phyloP scores from a whole-genome alignment of 805 yeast species.

The Nakazawaea holstii region DNA sequence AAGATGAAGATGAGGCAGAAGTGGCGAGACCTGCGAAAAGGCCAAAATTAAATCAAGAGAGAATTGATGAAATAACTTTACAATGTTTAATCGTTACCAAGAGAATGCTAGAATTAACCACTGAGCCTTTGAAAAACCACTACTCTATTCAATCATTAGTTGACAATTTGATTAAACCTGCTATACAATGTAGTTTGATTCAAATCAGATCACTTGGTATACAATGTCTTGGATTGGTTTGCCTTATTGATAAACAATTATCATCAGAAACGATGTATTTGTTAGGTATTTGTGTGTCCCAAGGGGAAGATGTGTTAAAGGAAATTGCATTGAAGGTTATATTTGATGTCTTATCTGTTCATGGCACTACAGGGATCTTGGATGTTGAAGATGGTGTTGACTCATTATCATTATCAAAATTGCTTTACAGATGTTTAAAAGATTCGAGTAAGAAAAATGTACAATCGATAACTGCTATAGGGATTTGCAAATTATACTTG shows the following conservation, averaged over 20 bases:
- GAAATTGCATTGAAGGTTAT: conserved; percentile 62
- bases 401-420: conserved; percentile 57
- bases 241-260: conserved; percentile 60
- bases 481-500: conserved; percentile 74
- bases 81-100: conserved; percentile 68
- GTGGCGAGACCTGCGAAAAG: conserved; percentile 26
- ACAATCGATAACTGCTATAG: conserved; percentile 81
- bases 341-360: conserved; percentile 72
- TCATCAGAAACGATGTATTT: conserved; percentile 62
- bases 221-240: conserved; percentile 72
- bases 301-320: conserved; percentile 59
- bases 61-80: conserved; percentile 42
- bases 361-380: conserved; percentile 59
- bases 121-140: conserved; percentile 60
- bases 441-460: conserved; percentile 53
- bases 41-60: conserved; percentile 32
- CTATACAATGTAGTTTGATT: conserved; percentile 55
- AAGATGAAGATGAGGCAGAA: conserved; percentile 19
- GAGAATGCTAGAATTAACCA: conserved; percentile 61
- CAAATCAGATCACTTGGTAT: conserved; percentile 61
- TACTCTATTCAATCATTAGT: conserved; percentile 62
- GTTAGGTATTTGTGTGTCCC: conserved; percentile 64
- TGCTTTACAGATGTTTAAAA: conserved; percentile 62
- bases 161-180: conserved; percentile 74
- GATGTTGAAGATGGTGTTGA: conserved; percentile 52